These are phyloP conservation scores for Arachnomyces sp. DNA, from an alignment of 2,329 filamentous ascomycete genomes.

Conservation along the genomic window DNA sequence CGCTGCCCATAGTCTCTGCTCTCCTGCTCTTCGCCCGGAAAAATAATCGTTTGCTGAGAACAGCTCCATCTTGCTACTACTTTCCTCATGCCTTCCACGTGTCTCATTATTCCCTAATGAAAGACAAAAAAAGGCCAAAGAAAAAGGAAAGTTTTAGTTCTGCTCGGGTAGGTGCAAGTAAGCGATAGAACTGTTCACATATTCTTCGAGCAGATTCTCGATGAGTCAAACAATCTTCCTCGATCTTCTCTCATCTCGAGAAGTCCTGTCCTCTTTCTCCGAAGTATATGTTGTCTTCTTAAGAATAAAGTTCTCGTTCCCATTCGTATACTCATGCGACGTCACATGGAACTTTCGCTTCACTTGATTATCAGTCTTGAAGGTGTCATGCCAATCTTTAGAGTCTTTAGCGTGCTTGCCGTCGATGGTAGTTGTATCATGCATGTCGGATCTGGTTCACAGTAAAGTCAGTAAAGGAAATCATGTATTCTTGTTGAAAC, in stretches of 20 bases:
- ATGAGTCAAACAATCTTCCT: conserved; percentile 8
- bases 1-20: too few relatives aligned
- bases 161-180: conserved; percentile 9
- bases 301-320: conserved; percentile 5
- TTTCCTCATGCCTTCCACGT: too few relatives aligned
- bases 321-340: conserved; percentile 10
- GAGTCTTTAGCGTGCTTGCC: conserved; percentile 2
- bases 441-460: conserved; percentile 4
- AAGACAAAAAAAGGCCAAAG: too few relatives aligned
- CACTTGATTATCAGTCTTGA: conserved; percentile 7
- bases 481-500: conserved; percentile 1
- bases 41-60: too few relatives aligned
- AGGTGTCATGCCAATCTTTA: conserved; percentile 8
- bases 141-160: too few relatives aligned
- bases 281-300: conserved; percentile 2
- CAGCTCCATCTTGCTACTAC: too few relatives aligned
- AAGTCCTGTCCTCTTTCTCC: conserved; percentile 5
- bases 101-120: too few relatives aligned
- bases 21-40: too few relatives aligned
- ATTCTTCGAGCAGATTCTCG: conserved; percentile 10
- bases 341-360: conserved; percentile 8
- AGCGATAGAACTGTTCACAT: conserved; percentile 8
- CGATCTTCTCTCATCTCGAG: conserved; percentile 3
- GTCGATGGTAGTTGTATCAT: conserved; percentile 1
- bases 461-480: background rate